Evolutionary conservation across 2,329 filamentous ascomycete genomes (phyloP).

Genomic region (Huntiella bhutanensis): DNA sequence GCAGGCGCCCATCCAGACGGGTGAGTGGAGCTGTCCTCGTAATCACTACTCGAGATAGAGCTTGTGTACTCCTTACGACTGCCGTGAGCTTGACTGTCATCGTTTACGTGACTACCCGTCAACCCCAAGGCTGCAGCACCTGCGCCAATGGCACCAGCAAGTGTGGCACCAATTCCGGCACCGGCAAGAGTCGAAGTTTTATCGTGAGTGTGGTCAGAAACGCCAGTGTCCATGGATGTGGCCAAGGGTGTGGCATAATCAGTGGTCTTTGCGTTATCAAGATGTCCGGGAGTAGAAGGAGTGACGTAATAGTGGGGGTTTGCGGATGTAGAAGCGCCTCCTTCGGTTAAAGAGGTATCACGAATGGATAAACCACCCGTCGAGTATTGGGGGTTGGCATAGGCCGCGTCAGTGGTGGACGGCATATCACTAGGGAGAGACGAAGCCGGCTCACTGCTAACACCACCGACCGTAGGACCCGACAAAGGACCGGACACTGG

Average conservation of each 20-base stretch:
- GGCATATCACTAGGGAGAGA: too few species aligned
- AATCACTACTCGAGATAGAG: conserved; percentile 9
- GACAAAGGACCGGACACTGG: too few species aligned
- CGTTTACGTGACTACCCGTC: background rate
- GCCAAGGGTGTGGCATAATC: background rate
- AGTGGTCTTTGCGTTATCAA: background rate
- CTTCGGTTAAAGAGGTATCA: background rate
- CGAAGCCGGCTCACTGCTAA: too few species aligned
- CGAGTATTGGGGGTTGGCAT: too few species aligned
- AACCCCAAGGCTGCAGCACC: conserved; percentile 10
- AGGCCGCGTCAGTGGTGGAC: too few species aligned
- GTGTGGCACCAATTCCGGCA: conserved; percentile 6
- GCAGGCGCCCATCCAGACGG: conserved; percentile 3
- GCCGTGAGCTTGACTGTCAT: background rate
- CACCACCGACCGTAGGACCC: too few species aligned
- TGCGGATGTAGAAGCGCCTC: background rate
- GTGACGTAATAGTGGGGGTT: conserved; percentile 5
- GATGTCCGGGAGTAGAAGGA: conserved; percentile 1
- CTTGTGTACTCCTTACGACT: conserved; percentile 7
- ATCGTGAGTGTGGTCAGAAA: background rate
- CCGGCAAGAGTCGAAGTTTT: background rate
- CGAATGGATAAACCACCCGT: background rate
- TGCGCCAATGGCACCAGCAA: conserved; percentile 9
- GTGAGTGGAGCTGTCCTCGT: background rate
- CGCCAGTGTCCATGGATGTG: background rate